A percentile compares a stretch with the other conserved stretches of the same genome.
phyloP scores from a whole-genome alignment of 495 filamentous ascomycete genomes.

The Cudoniella acicularis region DNA sequence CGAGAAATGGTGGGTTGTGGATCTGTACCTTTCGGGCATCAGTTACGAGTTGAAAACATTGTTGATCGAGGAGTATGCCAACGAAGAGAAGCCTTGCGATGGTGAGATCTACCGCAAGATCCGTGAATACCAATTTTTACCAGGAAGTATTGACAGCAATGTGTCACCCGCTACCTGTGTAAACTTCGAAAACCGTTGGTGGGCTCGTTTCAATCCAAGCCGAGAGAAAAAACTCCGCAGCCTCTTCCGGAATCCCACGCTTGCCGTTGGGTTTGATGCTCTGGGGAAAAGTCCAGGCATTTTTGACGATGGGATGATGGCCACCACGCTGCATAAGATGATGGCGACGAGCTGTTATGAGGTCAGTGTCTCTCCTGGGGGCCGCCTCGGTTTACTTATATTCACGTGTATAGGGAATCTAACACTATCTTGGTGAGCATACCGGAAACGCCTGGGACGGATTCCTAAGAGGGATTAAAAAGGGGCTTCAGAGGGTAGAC shows the following conservation, averaged over 20 bases:
- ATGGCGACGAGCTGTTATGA: constrained; percentile 8
- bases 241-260: constrained; percentile 1
- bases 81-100: constrained; percentile 6
- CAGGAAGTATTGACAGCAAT: not conserved
- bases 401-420: constrained; percentile 2
- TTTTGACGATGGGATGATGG: constrained; percentile 10
- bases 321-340: constrained; percentile 5
- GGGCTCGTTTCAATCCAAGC: constrained; percentile 1
- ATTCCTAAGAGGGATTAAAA: not conserved
- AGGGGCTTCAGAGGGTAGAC: constrained; percentile 5
- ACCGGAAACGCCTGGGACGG: constrained; percentile 2
- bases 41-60: constrained; percentile 10
- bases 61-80: constrained; percentile 8
- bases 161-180: constrained; percentile 9
- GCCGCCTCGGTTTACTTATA: not conserved
- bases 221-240: constrained; percentile 2
- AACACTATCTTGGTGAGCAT: not conserved
- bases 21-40: constrained; percentile 10
- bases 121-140: constrained; percentile 5
- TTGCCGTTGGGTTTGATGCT: constrained; percentile 5
- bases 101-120: constrained; percentile 16
- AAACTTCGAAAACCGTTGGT: constrained; percentile 4
- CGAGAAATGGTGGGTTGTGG: constrained; percentile 11
- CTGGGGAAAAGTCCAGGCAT: constrained; percentile 4
- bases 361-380: constrained; percentile 1